Base-by-base conservation (phyloP, 2,329 filamentous ascomycete genomes). In the Coleophoma crateriformis region DNA sequence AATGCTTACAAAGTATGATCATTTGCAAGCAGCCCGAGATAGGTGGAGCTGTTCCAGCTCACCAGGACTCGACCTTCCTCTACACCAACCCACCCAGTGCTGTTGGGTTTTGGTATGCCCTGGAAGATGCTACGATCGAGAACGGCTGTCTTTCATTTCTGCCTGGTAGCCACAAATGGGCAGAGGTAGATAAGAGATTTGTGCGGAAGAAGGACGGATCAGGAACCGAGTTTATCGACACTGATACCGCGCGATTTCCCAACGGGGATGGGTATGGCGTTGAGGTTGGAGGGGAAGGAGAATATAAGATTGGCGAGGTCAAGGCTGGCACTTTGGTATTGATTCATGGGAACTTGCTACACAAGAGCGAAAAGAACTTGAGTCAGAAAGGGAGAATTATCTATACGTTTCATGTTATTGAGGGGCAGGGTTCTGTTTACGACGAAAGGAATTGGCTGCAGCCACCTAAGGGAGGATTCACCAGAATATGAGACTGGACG, bases 21-120 rank as follows among this genome's bases (percentile, higher is more conserved):
- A 97, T 99, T 60, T 96, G 90, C 80, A 99, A 99, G 69, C 92
- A 96, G 71, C 91, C 94, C 19, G 89, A 95, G 70, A 96, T 97
- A 47, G 94, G 94, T 27, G 92, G 88, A 19, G 87, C 88, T 2
- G 94, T 97, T 40, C 90, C 87, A 1, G 82, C 90, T 19, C 94
- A 99, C 67, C 91, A 96, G 71, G 92, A 97, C 68, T 89, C 82
- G 56, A 91, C 90, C 1, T 99, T 97, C 60, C 61, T 99, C 54
- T 97, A 95, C 67, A 97, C 94, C 1, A 74, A 90, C 57, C 87
- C 89, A 35, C 92, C 92, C 1, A 88, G 82, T 37, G 94, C 94
- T 0, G 88, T 97, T 2, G 94, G 94, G 0, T 97, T 92, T 72
- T 99, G 94, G 94, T 95, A 96, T 68, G 94, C 94, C 12, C 78